Percentiles rank a stretch among this genome's conserved stretches.
phyloP scores from a whole-genome alignment of 2,329 filamentous ascomycete species.

The Dactylellina leptospora region DNA sequence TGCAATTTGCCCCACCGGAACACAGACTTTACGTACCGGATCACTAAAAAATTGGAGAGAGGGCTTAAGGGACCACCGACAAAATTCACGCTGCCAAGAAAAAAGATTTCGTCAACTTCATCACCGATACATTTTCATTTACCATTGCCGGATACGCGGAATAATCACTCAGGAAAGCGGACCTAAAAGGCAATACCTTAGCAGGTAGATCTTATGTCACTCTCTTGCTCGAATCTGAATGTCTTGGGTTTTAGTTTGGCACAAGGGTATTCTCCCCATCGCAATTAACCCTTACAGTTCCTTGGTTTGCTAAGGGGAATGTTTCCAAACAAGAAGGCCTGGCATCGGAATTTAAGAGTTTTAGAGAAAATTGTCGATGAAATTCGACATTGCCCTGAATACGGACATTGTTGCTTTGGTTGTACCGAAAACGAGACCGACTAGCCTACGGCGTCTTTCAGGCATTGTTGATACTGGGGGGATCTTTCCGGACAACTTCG shows the following conservation, averaged over 20 bases:
- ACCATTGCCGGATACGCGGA: neutral
- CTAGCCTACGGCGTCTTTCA: conserved; percentile 43
- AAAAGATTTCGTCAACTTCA: conserved; percentile 11
- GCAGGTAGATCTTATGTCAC: conserved; percentile 47
- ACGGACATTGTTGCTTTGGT: conserved; percentile 27
- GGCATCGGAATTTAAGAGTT: conserved; percentile 17
- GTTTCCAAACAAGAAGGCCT: conserved; percentile 37
- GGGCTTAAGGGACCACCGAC: neutral
- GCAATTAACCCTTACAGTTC: conserved; percentile 10
- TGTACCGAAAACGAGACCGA: conserved; percentile 23
- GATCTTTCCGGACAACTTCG: conserved; percentile 1
- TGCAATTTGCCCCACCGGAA: neutral
- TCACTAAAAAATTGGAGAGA: neutral
- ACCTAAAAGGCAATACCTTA: conserved; percentile 13
- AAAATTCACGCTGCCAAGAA: conserved; percentile 1
- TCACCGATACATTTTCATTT: neutral
- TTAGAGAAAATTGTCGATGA: conserved; percentile 2
- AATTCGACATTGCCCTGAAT: conserved; percentile 9
- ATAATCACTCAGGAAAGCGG: conserved; percentile 15
- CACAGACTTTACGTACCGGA: neutral
- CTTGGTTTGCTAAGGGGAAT: neutral
- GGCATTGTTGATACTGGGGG: neutral
- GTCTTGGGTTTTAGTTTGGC: conserved; percentile 28
- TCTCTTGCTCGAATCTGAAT: conserved; percentile 44
- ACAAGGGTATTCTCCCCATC: neutral